Conservation (phyloP, 305 asterid species). For the Fraxinus sp. region DNA sequence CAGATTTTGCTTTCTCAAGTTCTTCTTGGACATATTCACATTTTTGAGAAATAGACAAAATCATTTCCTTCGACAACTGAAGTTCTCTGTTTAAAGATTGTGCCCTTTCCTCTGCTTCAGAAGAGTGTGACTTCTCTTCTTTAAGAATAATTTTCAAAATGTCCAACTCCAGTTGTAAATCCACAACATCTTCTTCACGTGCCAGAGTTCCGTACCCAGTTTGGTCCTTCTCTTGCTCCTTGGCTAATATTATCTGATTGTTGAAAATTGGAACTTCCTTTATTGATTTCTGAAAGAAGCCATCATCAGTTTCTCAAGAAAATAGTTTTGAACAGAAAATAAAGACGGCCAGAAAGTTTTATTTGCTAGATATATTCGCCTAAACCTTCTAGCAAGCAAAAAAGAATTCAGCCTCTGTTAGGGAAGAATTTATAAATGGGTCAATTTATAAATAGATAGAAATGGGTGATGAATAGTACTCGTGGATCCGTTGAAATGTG, state of each 20-base stretch:
- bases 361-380: background rate
- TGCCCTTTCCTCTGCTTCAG: constrained; percentile 53
- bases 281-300: constrained; percentile 64
- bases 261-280: constrained; percentile 51
- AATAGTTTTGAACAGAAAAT: constrained; percentile 8
- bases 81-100: constrained; percentile 53
- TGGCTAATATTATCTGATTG: constrained; percentile 31
- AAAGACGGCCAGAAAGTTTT: background rate
- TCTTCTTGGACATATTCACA: constrained; percentile 54
- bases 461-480: background rate
- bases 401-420: background rate
- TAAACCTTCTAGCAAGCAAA: constrained; percentile 5
- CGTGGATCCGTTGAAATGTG: background rate
- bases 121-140: constrained; percentile 67
- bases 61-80: constrained; percentile 55
- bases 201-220: constrained; percentile 27
- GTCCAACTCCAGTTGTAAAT: constrained; percentile 90
- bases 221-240: constrained; percentile 39
- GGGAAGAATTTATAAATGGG: background rate
- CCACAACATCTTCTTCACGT: constrained; percentile 54
- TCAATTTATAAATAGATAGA: background rate
- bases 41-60: constrained; percentile 45
- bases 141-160: constrained; percentile 73
- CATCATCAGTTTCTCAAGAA: constrained; percentile 11
- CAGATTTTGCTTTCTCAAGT: constrained; percentile 57